Percentiles rank a stretch among this genome's conserved stretches.
Evolutionary conservation across 768 basidiomycete species (phyloP).

Genomic region (Rhizopogon vinicolor): DNA sequence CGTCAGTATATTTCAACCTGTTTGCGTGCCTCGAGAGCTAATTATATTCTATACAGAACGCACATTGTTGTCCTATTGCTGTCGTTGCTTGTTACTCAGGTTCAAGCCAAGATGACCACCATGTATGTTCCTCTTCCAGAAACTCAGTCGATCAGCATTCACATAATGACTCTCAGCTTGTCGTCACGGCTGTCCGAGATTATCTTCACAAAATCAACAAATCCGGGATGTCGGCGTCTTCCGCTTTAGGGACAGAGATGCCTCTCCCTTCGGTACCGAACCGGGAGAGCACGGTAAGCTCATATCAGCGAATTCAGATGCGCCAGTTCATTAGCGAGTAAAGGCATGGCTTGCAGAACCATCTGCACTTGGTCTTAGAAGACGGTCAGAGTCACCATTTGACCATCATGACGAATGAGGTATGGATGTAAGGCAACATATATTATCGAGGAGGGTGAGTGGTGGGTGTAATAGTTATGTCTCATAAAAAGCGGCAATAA

Average conservation of each 20-base stretch:
- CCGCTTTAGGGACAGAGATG: constrained; percentile 21
- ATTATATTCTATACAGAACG: constrained; percentile 45
- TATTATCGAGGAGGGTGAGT: constrained; percentile 1
- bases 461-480: not conserved
- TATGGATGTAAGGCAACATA: constrained; percentile 12
- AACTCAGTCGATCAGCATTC: not conserved
- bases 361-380: constrained; percentile 27
- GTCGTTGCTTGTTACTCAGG: constrained; percentile 78
- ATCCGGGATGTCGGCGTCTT: constrained; percentile 19
- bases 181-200: constrained; percentile 61
- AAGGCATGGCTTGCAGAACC: constrained; percentile 32
- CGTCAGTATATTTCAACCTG: constrained; percentile 31
- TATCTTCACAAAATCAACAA: constrained; percentile 57
- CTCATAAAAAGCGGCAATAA: not conserved
- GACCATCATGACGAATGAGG: constrained; percentile 33
- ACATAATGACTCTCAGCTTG: constrained; percentile 38
- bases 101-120: constrained; percentile 76
- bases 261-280: constrained; percentile 25
- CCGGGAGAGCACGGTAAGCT: constrained; percentile 25
- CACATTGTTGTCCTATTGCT: constrained; percentile 79
- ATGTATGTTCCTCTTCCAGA: constrained; percentile 38
- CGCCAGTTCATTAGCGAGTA: constrained; percentile 20
- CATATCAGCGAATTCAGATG: constrained; percentile 18
- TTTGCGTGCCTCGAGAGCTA: constrained; percentile 1
- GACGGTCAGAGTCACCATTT: constrained; percentile 35